Percentiles rank a stretch among this genome's conserved stretches.
Conservation (phyloP, 129 eudicot genomes). For the Silybum marianum region DNA sequence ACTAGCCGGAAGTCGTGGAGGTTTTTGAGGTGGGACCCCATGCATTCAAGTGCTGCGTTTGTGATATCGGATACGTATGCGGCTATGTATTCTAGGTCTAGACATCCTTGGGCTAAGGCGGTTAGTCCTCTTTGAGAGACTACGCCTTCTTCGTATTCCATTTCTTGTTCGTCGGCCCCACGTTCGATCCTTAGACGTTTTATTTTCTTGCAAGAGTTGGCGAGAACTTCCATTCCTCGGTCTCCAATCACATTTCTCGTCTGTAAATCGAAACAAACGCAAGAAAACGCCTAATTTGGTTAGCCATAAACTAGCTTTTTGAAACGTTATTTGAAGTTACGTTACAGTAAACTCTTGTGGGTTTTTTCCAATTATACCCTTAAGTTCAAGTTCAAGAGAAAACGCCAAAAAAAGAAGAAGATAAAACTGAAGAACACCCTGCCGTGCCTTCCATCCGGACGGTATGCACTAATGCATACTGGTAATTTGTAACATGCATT, state of each 20-base stretch:
- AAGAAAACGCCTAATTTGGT: not conserved
- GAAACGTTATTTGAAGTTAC: not conserved
- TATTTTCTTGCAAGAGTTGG: conserved; percentile 55
- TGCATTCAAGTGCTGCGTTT: conserved; percentile 63
- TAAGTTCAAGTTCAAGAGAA: too few species aligned
- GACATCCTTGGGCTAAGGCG: conserved; percentile 72
- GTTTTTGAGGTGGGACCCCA: conserved; percentile 63
- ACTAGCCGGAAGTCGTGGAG: conserved; percentile 75
- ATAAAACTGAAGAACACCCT: too few species aligned
- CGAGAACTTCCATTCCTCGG: conserved; percentile 73
- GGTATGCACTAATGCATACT: too few species aligned
- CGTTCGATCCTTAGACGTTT: conserved; percentile 77
- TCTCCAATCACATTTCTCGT: conserved; percentile 80
- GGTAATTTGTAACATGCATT: too few species aligned
- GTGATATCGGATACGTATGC: conserved; percentile 81
- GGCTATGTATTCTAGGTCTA: conserved; percentile 72
- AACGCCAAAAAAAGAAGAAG: too few species aligned
- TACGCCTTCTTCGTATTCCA: conserved; percentile 75
- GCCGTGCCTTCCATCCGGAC: too few species aligned
- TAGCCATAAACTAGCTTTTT: not conserved
- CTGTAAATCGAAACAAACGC: conserved; percentile 40
- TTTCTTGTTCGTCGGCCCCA: conserved; percentile 76
- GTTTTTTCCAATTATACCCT: not conserved
- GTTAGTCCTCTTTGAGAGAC: conserved; percentile 81
- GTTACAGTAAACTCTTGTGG: not conserved